phyloP scores from a whole-genome alignment of 2,329 filamentous ascomycete genomes.

The Ilyonectria destructans region DNA sequence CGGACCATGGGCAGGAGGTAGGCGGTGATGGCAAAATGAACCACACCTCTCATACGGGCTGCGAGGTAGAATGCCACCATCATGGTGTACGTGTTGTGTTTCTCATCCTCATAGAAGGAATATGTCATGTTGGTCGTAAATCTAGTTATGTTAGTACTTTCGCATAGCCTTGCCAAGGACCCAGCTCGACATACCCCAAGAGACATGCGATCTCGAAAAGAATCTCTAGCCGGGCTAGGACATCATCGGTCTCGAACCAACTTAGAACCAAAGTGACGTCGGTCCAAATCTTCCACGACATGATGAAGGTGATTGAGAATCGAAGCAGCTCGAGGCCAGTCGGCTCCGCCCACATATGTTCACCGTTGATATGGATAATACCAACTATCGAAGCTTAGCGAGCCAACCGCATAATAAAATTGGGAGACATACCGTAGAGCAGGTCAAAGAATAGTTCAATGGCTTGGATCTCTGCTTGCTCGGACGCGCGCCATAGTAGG shows the following conservation, averaged over 20 bases:
- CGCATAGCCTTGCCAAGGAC: neutral
- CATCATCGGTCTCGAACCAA: constrained; percentile 77
- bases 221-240: constrained; percentile 71
- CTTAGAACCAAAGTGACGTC: constrained; percentile 71
- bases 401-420: neutral
- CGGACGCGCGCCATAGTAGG: constrained; percentile 73
- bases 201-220: constrained; percentile 75
- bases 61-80: constrained; percentile 75
- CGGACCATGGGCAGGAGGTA: constrained; percentile 71
- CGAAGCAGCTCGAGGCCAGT: constrained; percentile 70
- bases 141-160: constrained; percentile 42
- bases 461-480: constrained; percentile 72
- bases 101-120: constrained; percentile 63
- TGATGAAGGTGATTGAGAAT: constrained; percentile 74
- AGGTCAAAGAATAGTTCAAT: constrained; percentile 79
- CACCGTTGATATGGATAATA: constrained; percentile 76
- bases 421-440: constrained; percentile 63
- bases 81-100: constrained; percentile 69
- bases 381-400: constrained; percentile 59
- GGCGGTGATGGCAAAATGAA: constrained; percentile 64
- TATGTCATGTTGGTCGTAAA: constrained; percentile 76
- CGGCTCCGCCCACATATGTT: constrained; percentile 71
- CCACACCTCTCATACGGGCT: constrained; percentile 68
- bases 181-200: constrained; percentile 61
- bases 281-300: constrained; percentile 77